Evolutionary conservation across 805 yeast genomes (phyloP).

Genomic region (Grigorovia yakushimaensis): DNA sequence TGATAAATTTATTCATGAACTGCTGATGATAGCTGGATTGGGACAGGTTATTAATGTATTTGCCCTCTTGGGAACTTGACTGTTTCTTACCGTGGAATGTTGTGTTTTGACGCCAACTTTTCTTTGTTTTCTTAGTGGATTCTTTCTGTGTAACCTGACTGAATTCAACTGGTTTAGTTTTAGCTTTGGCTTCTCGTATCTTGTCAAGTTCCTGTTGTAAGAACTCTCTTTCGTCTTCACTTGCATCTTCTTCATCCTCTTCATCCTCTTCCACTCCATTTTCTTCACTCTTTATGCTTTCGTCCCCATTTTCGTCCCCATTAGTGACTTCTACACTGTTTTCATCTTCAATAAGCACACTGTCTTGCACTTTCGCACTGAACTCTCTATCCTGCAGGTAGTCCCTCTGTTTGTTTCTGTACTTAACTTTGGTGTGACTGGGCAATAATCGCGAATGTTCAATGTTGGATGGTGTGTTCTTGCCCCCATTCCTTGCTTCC

Average conservation of each 20-base stretch:
- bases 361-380: slow-evolving; percentile 1
- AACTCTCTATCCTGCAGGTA: slow-evolving; percentile 1
- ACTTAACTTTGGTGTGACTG: slow-evolving; percentile 45
- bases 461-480: slow-evolving; percentile 36
- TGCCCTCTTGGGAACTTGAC: slow-evolving; percentile 9
- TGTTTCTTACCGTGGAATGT: slow-evolving; percentile 18
- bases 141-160: slow-evolving; percentile 15
- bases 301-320: slow-evolving; percentile 27
- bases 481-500: slow-evolving; percentile 50
- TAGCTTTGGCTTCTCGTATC: slow-evolving; percentile 12
- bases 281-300: slow-evolving; percentile 28
- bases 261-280: slow-evolving; percentile 14
- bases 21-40: slow-evolving; percentile 34
- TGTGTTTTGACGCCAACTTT: slow-evolving; percentile 17
- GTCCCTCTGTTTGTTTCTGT: slow-evolving; percentile 1
- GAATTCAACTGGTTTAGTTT: too few relatives aligned
- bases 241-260: too few relatives aligned
- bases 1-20: slow-evolving; percentile 34
- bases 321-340: too few relatives aligned
- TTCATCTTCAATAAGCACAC: neutral
- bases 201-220: neutral
- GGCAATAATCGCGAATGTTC: slow-evolving; percentile 46
- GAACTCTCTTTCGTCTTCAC: slow-evolving; percentile 16
- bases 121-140: slow-evolving; percentile 5
- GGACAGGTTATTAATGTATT: slow-evolving; percentile 29